Evolutionary conservation across 2,329 filamentous ascomycete species (phyloP).

Genomic region (Alternaria sp.): DNA sequence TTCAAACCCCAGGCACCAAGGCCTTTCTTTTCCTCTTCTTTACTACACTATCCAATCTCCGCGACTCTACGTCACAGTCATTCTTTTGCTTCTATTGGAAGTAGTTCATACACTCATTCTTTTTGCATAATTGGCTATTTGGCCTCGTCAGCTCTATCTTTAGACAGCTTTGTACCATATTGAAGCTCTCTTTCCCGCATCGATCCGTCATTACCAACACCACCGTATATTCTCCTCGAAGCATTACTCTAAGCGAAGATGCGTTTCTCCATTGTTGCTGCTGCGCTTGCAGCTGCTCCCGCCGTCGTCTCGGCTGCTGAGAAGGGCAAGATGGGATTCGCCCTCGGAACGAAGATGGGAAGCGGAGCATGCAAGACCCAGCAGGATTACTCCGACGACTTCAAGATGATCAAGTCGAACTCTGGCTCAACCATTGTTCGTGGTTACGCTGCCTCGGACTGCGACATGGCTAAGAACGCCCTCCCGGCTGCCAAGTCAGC

Average conservation of each 20-base stretch:
- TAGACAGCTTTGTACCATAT: background rate
- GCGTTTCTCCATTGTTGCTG: slow-evolving; percentile 46
- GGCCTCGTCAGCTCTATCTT: background rate
- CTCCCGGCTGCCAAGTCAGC: slow-evolving; percentile 71
- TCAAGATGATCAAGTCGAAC: slow-evolving; percentile 64
- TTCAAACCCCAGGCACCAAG: slow-evolving; percentile 13
- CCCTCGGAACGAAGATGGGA: slow-evolving; percentile 70
- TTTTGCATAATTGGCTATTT: slow-evolving; percentile 4
- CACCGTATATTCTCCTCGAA: background rate
- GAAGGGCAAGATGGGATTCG: slow-evolving; percentile 68
- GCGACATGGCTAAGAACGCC: slow-evolving; percentile 68
- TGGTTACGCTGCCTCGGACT: slow-evolving; percentile 72
- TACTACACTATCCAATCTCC: slow-evolving; percentile 11
- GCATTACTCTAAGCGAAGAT: slow-evolving; percentile 30
- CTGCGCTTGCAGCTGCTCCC: slow-evolving; percentile 52
- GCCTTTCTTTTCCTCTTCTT: slow-evolving; percentile 20
- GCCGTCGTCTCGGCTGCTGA: slow-evolving; percentile 58
- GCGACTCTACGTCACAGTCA: slow-evolving; percentile 34
- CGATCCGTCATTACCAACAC: background rate
- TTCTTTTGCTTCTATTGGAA: slow-evolving; percentile 29
- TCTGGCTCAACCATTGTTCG: slow-evolving; percentile 66
- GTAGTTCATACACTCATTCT: slow-evolving; percentile 22
- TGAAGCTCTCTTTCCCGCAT: background rate
- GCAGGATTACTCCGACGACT: slow-evolving; percentile 71
- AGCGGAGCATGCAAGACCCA: slow-evolving; percentile 68